Base-by-base conservation (phyloP, 108 stramenopile genomes). In the Pseudonitzschia pungens region DNA sequence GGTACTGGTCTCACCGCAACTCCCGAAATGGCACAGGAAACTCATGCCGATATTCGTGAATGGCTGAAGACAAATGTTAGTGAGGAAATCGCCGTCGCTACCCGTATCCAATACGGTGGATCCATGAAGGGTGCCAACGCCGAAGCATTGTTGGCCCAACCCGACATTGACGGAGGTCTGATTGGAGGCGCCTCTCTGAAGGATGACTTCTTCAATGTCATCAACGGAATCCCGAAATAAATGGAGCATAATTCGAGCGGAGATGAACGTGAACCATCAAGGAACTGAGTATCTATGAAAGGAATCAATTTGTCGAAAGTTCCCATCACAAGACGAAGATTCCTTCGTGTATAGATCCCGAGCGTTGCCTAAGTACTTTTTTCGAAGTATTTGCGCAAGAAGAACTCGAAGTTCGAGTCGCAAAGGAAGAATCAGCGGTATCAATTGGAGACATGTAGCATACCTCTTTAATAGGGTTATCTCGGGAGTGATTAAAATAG, bases 1-100 rank as follows among this genome's bases (percentile, higher is more conserved):
- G 98, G 98, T 71, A 99, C 99, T 33, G 99, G 99, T 27, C 85
- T 96, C 48, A 98, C 97, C n/a, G 99, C 99, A 60, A 95, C 98
- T 11, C 97, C 99, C 11, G 97, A 97, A 75, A 98, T 99, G 97
- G 99, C 99, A 4, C 98, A 99, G 77, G 99, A 99, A 64, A 97
- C 97, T 24, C 98, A 99, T 80, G 83, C 82, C 33, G 75, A 78
- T 26, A 99, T 99, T 76, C 97, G 99, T 57, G 71, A 81, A 36
- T 99, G 95, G 93, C 73, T 99, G 27, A 45, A 83, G 20, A 83
- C 92, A 42, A 96, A 98, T 75, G 94, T 98, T 18, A 86, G 89
- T 7, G 77, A 72, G 11, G 94, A 82, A 14, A 92, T 97, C 36
- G 98, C 98, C 9, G 54, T 70, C 31, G 87, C 87, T n/a, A 74